Evolutionary conservation across 2,329 filamentous ascomycete genomes (phyloP).

Genomic region (Pseudogymnoascus sp.): DNA sequence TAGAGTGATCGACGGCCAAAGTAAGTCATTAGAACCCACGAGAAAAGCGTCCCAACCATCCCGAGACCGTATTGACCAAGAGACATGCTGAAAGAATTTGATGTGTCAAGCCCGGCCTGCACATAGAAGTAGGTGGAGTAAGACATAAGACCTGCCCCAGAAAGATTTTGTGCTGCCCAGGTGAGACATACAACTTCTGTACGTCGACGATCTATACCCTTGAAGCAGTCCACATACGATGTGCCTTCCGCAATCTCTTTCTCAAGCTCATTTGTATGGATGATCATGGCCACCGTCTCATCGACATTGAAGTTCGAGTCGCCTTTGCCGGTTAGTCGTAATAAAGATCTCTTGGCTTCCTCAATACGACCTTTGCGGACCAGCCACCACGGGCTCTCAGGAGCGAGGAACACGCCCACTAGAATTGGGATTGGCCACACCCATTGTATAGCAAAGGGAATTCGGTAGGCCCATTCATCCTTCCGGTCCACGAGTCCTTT

Average conservation of each 20-base stretch:
- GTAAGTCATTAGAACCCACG: slow-evolving; percentile 39
- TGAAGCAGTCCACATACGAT: slow-evolving; percentile 41
- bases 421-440: slow-evolving; percentile 39
- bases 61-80: slow-evolving; percentile 40
- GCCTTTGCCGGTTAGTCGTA: slow-evolving; percentile 29
- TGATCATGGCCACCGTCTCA: slow-evolving; percentile 39
- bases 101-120: slow-evolving; percentile 39
- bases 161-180: slow-evolving; percentile 52
- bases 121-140: slow-evolving; percentile 4
- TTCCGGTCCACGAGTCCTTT: slow-evolving; percentile 32
- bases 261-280: slow-evolving; percentile 46
- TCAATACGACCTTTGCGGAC: slow-evolving; percentile 35
- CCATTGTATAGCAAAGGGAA: slow-evolving; percentile 39
- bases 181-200: slow-evolving; percentile 47
- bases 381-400: slow-evolving; percentile 41
- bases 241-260: slow-evolving; percentile 34
- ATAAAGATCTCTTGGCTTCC: slow-evolving; percentile 32
- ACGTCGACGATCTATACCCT: slow-evolving; percentile 38
- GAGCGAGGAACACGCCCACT: slow-evolving; percentile 35
- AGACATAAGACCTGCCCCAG: slow-evolving; percentile 19
- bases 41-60: slow-evolving; percentile 41
- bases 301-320: slow-evolving; percentile 21
- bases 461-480: slow-evolving; percentile 39
- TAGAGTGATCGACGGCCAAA: slow-evolving; percentile 46
- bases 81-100: slow-evolving; percentile 45